Percentiles rank a stretch among this genome's conserved stretches.
Evolutionary conservation across 176 grass and related monocot species (phyloP).

Genomic region (Tuctoria greenei): DNA sequence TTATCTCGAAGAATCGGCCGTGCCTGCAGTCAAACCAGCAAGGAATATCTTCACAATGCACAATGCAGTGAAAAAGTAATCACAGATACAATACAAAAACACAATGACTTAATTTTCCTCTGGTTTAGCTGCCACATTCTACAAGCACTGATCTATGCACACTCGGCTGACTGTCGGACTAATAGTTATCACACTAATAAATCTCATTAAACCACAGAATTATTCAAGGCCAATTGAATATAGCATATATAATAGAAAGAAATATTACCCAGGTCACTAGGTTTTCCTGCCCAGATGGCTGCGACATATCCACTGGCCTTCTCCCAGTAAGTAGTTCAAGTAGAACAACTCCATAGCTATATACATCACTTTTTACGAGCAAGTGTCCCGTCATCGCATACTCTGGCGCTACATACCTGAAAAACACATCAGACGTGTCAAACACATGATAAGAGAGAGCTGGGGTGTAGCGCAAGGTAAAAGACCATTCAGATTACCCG

Average conservation of each 20-base stretch:
- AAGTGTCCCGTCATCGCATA: slow-evolving; percentile 99
- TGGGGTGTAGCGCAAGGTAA: slow-evolving; percentile 7
- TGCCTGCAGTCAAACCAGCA: slow-evolving; percentile 45
- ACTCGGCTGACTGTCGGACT: neutral
- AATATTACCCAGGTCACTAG: slow-evolving; percentile 90
- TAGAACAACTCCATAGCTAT: slow-evolving; percentile 98
- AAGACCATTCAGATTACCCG: slow-evolving; percentile 58
- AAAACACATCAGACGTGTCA: slow-evolving; percentile 37
- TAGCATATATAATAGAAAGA: slow-evolving; percentile 31
- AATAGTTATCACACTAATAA: neutral
- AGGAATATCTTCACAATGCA: neutral
- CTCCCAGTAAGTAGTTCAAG: slow-evolving; percentile 91
- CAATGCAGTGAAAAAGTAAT: neutral
- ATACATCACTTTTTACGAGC: slow-evolving; percentile 98
- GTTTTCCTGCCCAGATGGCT: slow-evolving; percentile 94
- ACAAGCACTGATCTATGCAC: slow-evolving; percentile 6
- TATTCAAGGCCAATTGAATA: slow-evolving; percentile 14
- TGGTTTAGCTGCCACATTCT: neutral
- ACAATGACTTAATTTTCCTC: neutral
- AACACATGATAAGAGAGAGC: slow-evolving; percentile 35
- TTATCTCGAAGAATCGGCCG: slow-evolving; percentile 92
- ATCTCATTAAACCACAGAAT: neutral
- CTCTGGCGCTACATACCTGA: slow-evolving; percentile 95
- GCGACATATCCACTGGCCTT: slow-evolving; percentile 90
- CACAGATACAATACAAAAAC: neutral